Evolutionary conservation across 495 filamentous ascomycete species (phyloP).

Genomic region (Podospora conica): DNA sequence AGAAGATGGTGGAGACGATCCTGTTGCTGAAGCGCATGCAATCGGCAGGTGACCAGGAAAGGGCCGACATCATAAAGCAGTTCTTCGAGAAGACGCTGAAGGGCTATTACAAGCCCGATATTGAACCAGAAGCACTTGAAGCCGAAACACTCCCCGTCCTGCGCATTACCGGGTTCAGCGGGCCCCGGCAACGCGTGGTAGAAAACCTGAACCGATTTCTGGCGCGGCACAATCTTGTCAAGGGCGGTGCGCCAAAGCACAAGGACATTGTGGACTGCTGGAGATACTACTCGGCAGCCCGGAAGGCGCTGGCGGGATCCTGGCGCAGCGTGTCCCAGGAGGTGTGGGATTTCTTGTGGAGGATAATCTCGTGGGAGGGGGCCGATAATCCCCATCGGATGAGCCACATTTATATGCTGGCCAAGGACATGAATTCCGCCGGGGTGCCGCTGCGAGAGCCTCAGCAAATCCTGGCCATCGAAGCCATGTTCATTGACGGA

Average conservation of each 20-base stretch:
- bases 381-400: conserved; percentile 48
- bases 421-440: conserved; percentile 54
- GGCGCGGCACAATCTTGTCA: conserved; percentile 24
- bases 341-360: conserved; percentile 53
- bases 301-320: conserved; percentile 39
- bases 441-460: conserved; percentile 46
- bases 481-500: conserved; percentile 56
- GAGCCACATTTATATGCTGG: conserved; percentile 52
- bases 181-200: conserved; percentile 18
- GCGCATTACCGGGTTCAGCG: conserved; percentile 24
- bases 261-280: conserved; percentile 33
- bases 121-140: conserved; percentile 26
- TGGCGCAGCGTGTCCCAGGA: conserved; percentile 41
- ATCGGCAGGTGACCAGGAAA: conserved; percentile 31
- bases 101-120: conserved; percentile 30
- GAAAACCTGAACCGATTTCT: conserved; percentile 24
- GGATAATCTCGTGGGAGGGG: conserved; percentile 33
- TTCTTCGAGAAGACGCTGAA: conserved; percentile 33
- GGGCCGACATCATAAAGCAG: conserved; percentile 26
- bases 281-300: conserved; percentile 39
- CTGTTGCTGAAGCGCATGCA: conserved; percentile 33
- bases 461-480: conserved; percentile 59
- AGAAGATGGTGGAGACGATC: conserved; percentile 44
- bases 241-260: conserved; percentile 23
- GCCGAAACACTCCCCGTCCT: conserved; percentile 18